Base-by-base conservation (phyloP, 345 rosid species). In the Mallotus nudiflorus region DNA sequence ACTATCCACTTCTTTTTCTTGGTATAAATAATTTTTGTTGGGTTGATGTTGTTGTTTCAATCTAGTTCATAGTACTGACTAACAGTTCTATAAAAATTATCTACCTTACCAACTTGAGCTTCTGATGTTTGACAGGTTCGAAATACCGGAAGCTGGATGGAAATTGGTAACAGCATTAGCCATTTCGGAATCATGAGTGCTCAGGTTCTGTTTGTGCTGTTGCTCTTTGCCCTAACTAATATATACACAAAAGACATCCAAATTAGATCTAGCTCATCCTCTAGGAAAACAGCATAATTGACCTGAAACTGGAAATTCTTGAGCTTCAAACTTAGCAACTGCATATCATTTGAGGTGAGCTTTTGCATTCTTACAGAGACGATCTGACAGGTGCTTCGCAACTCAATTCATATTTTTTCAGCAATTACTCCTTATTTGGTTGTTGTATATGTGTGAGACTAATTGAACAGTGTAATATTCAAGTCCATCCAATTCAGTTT, bases 71-170 rank as follows among this genome's bases (percentile, higher is more conserved):
- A n/a, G n/a, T n/a, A n/a, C n/a, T n/a, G n/a, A n/a, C n/a, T n/a
- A n/a, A n/a, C n/a, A n/a, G n/a, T n/a, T n/a, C n/a, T n/a, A n/a
- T n/a, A n/a, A n/a, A n/a, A n/a, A n/a, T n/a, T n/a, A n/a, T n/a
- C 6, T 33, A 33, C 37, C 59, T 51, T 4, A 31, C 42, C 8
- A 40, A 40, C 57, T 25, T 9, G 24, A 50, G 40, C 24, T 44
- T 65, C 24, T 59, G 31, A 48, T 62, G 67, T 39, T 16, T 45
- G 52, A 74, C 88, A 93, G 98, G 97, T 94, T 49, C 80, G 78
- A 62, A 91, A 89, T 71, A 89, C 90, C 11, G 97, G 97, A 77
- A 94, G 98, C 73, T 94, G 98, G 98, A 94, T 91, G 98, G 98
- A 94, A 58, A 94, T 94, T 0, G 97, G 98, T 40, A 94, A 91